These are phyloP conservation scores for Starmera quercuum DNA, from an alignment of 805 yeast species.

Conservation along the genomic window DNA sequence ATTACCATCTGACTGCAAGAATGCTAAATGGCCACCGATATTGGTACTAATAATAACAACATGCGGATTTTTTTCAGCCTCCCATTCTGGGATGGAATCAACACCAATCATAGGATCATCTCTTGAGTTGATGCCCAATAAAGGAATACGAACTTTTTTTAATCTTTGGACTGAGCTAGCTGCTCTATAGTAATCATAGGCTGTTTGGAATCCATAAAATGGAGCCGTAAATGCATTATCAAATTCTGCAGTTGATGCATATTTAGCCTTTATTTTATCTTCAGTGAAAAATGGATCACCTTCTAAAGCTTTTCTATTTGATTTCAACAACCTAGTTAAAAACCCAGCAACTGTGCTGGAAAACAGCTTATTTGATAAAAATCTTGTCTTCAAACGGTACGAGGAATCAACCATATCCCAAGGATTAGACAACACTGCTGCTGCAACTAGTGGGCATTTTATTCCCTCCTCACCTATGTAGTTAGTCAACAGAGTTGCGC, in stretches of 20 bases:
- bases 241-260: constrained; percentile 41
- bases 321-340: constrained; percentile 35
- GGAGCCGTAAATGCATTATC: constrained; percentile 57
- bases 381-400: constrained; percentile 30
- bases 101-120: constrained; percentile 65
- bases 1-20: constrained; percentile 32
- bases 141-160: constrained; percentile 51
- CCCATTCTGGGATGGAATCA: constrained; percentile 41
- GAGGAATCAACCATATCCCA: constrained; percentile 63
- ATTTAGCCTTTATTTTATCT: constrained; percentile 28
- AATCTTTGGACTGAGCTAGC: constrained; percentile 57
- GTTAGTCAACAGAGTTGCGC: constrained; percentile 59
- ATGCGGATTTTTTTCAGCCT: constrained; percentile 49
- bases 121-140: constrained; percentile 46
- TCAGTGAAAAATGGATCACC: constrained; percentile 25
- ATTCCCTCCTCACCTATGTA: constrained; percentile 64
- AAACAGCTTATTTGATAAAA: constrained; percentile 33
- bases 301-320: constrained; percentile 29
- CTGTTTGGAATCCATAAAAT: constrained; percentile 54
- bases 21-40: constrained; percentile 68
- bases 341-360: constrained; percentile 33
- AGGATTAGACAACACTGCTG: constrained; percentile 56
- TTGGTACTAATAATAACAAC: constrained; percentile 49
- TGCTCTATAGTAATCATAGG: constrained; percentile 54
- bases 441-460: constrained; percentile 44